Evolutionary conservation across 139 green algal genomes (phyloP).

Genomic region (Chlorella ohadii): DNA sequence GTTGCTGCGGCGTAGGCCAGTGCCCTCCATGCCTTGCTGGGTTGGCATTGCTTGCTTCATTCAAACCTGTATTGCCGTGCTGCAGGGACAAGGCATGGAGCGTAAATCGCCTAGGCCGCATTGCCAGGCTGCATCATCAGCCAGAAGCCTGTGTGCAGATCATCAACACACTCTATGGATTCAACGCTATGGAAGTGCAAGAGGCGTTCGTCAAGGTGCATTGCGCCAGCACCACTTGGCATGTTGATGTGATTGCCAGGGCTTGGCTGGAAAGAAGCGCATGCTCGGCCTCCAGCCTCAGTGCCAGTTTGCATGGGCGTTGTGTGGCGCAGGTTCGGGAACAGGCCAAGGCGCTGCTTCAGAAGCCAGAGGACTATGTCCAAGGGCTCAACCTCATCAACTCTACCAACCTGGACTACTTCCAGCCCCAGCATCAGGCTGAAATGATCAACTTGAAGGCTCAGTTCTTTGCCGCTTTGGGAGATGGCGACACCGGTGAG

Average conservation of each 20-base stretch:
- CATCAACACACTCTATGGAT: conserved; percentile 96
- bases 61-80: background rate
- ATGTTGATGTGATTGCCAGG: too few relatives aligned
- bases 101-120: conserved; percentile 90
- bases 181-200: conserved; percentile 97
- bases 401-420: conserved; percentile 98
- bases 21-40: background rate
- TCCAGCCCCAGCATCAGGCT: conserved; percentile 81
- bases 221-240: too few relatives aligned
- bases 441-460: conserved; percentile 93
- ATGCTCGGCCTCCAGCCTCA: too few relatives aligned
- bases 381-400: conserved; percentile 92
- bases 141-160: conserved; percentile 67
- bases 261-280: too few relatives aligned
- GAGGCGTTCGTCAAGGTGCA: conserved; percentile 98
- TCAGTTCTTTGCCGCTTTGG: conserved; percentile 67
- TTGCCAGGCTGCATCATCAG: conserved; percentile 82
- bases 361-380: conserved; percentile 56
- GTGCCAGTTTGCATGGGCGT: background rate
- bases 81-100: conserved; percentile 93
- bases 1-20: background rate
- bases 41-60: background rate
- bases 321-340: conserved; percentile 25
- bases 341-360: conserved; percentile 70
- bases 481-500: conserved; percentile 33